Conservation (phyloP, 129 eudicot genomes). For the Centella asiatica region DNA sequence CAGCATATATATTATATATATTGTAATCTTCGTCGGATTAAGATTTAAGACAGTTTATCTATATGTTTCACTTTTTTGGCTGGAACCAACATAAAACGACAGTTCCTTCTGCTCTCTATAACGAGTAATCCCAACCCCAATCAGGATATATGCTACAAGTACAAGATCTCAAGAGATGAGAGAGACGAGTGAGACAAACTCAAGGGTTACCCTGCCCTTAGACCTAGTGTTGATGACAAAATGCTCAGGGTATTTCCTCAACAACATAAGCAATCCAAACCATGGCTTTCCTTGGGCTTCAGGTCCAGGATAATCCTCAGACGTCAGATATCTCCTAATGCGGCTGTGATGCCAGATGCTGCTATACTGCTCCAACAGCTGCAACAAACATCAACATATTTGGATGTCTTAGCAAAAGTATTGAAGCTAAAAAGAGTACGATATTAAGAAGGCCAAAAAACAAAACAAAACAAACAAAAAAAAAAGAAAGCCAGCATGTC, state of each 20-base stretch:
- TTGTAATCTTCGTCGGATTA: no score
- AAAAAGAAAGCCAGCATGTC: background rate
- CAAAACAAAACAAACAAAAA: background rate
- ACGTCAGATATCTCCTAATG: constrained; percentile 76
- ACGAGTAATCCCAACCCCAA: no score
- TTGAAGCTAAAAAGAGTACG: no score
- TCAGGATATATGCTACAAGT: background rate
- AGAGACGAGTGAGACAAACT: constrained; percentile 90
- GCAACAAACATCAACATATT: constrained; percentile 18
- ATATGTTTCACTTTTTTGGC: no score
- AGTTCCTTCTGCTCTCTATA: background rate
- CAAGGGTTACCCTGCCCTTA: constrained; percentile 73
- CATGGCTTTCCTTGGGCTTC: constrained; percentile 89
- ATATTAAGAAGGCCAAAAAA: no score
- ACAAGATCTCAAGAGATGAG: constrained; percentile 47
- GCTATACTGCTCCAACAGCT: constrained; percentile 73
- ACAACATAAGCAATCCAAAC: constrained; percentile 85
- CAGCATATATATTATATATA: no score
- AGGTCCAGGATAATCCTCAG: constrained; percentile 56
- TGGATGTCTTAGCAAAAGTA: background rate
- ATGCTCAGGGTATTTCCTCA: constrained; percentile 92
- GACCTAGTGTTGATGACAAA: constrained; percentile 91
- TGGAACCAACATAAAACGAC: no score
- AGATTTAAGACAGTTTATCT: no score
- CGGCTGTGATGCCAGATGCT: constrained; percentile 85